These are phyloP conservation scores for Eutrema salsugineum DNA, from an alignment of 441 rosid species.

Conservation along the genomic window DNA sequence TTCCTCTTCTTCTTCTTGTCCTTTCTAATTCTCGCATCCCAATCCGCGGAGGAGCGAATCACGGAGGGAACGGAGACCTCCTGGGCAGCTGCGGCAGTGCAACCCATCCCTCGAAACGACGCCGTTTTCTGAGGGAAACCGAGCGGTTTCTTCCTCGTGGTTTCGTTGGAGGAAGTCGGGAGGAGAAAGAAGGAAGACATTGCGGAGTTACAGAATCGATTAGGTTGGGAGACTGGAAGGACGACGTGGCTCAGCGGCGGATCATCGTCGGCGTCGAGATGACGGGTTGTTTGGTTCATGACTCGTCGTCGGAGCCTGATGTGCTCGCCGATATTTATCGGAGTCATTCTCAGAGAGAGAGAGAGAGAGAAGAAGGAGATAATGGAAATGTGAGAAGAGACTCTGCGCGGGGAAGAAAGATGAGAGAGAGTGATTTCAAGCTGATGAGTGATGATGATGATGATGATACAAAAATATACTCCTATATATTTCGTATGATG, in stretches of 20 bases:
- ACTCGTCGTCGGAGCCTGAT: constrained; percentile 53
- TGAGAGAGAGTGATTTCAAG: constrained; percentile 12
- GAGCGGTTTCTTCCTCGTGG: constrained; percentile 49
- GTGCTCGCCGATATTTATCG: constrained; percentile 43
- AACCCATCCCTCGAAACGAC: constrained; percentile 70
- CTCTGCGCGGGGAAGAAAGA: constrained; percentile 15
- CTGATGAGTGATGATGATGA: constrained; percentile 4
- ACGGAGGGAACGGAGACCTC: constrained; percentile 79
- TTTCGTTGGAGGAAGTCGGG: constrained; percentile 32
- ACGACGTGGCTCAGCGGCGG: constrained; percentile 29
- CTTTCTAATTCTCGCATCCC: constrained; percentile 52
- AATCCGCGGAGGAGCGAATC: constrained; percentile 72
- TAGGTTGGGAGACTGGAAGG: constrained; percentile 19
- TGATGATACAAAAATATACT: background rate
- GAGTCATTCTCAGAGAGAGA: constrained; percentile 33
- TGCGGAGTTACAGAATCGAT: constrained; percentile 37
- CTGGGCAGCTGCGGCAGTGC: constrained; percentile 64
- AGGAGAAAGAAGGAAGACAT: constrained; percentile 41
- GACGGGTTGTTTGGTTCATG: constrained; percentile 35
- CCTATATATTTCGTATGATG: background rate
- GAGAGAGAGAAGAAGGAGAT: background rate
- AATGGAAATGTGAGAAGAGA: constrained; percentile 4
- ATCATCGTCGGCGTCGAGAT: constrained; percentile 22
- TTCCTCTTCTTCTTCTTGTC: constrained; percentile 43
- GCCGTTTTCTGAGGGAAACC: constrained; percentile 37